These are phyloP conservation scores for Coemansia sp. DNA, from an alignment of 192 early-diverging fungal species.

Conservation along the genomic window DNA sequence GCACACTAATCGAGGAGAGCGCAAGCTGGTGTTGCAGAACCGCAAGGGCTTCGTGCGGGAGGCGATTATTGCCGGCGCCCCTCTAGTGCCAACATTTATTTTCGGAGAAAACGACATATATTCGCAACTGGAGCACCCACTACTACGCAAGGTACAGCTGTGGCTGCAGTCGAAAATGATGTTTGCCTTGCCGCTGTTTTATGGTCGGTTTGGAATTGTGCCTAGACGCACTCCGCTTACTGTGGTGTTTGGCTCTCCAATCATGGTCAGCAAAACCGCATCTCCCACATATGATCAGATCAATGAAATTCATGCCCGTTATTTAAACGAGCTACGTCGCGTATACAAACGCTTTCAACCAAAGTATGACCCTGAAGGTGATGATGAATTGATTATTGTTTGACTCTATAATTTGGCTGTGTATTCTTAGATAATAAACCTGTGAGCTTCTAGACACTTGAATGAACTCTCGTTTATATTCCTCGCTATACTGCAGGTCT, in stretches of 20 bases:
- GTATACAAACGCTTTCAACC: constrained; percentile 44
- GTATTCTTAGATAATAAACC: not conserved
- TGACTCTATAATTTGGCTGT: constrained; percentile 19
- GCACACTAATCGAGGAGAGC: constrained; percentile 62
- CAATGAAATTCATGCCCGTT: constrained; percentile 31
- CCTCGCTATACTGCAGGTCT: not conserved
- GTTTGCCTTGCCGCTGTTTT: constrained; percentile 75
- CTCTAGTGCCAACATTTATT: constrained; percentile 80
- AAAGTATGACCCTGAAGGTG: constrained; percentile 47
- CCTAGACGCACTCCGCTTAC: constrained; percentile 42
- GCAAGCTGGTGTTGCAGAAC: constrained; percentile 69
- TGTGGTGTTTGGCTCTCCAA: constrained; percentile 33
- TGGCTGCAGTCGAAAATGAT: constrained; percentile 68
- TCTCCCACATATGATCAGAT: constrained; percentile 39
- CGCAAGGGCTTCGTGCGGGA: constrained; percentile 90
- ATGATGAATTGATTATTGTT: constrained; percentile 14
- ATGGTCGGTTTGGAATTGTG: constrained; percentile 66
- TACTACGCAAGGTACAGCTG: constrained; percentile 65
- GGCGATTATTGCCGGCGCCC: constrained; percentile 78
- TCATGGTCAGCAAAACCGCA: constrained; percentile 26
- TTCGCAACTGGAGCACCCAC: constrained; percentile 68
- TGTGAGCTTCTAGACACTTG: too few relatives aligned
- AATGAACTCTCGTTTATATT: not conserved
- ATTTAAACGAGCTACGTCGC: constrained; percentile 29
- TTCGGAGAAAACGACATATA: constrained; percentile 97